Evolutionary conservation across 352 stramenopile species (phyloP).

Genomic region (Blastocystis sp.): DNA sequence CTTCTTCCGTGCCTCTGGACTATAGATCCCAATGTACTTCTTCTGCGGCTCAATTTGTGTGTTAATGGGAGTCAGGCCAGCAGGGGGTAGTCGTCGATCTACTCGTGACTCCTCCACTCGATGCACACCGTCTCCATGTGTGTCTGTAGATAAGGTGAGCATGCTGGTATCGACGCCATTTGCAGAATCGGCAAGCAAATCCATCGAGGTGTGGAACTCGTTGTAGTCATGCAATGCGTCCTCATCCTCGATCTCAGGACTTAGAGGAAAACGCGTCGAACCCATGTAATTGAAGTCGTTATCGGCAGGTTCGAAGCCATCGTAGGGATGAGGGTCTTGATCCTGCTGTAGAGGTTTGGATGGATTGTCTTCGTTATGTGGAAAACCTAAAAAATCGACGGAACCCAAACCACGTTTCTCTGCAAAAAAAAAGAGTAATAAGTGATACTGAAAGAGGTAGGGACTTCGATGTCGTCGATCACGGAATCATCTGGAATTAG

Average conservation of each 20-base stretch:
- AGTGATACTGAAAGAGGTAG: not conserved
- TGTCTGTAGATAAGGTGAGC: conserved; percentile 1
- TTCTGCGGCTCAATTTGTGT: conserved; percentile 53
- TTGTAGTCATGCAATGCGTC: not conserved
- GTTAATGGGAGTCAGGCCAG: conserved; percentile 2
- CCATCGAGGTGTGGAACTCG: not conserved
- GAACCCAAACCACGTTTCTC: not conserved
- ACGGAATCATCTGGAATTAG: not conserved
- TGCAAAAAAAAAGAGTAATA: not conserved
- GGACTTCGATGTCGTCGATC: conserved; percentile 4
- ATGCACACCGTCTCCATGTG: not conserved
- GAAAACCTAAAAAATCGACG: not conserved
- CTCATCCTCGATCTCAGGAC: not conserved
- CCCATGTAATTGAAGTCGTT: not conserved
- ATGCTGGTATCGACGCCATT: conserved; percentile 28
- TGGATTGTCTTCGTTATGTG: not conserved
- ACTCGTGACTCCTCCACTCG: not conserved
- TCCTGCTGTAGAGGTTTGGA: not conserved
- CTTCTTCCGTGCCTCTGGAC: conserved; percentile 74
- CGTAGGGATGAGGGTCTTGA: not conserved
- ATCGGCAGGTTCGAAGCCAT: not conserved
- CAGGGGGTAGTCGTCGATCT: not conserved
- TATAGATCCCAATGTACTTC: conserved; percentile 78
- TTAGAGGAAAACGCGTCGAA: too few relatives aligned
- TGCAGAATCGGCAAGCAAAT: not conserved